phyloP scores from a whole-genome alignment of 805 yeast genomes.

The Starmerella floricola region DNA sequence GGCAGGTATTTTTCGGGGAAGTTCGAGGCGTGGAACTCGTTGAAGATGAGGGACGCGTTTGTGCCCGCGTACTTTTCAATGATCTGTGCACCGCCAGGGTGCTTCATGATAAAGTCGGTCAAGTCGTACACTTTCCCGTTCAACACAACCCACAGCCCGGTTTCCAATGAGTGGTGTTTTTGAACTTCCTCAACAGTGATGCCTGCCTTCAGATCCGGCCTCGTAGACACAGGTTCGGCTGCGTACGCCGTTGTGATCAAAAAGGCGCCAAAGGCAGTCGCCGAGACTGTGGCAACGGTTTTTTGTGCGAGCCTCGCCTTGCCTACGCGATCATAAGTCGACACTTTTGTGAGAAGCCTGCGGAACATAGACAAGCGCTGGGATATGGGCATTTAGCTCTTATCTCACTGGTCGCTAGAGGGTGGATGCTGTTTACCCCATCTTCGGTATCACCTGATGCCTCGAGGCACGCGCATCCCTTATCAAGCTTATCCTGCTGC shows the following conservation, averaged over 20 bases:
- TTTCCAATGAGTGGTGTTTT: constrained; percentile 40
- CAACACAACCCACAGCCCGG: constrained; percentile 77
- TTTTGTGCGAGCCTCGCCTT: too few relatives aligned
- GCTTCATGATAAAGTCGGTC: constrained; percentile 45
- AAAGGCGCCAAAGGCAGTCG: neutral
- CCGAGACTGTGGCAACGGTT: neutral
- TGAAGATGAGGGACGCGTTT: constrained; percentile 72
- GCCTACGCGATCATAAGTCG: too few relatives aligned
- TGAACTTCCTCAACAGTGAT: constrained; percentile 29
- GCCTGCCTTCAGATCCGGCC: neutral
- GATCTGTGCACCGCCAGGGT: constrained; percentile 50
- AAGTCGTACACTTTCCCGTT: constrained; percentile 71
- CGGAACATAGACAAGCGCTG: too few relatives aligned
- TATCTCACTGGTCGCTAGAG: too few relatives aligned
- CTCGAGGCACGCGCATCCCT: too few relatives aligned
- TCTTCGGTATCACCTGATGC: too few relatives aligned
- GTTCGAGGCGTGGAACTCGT: constrained; percentile 81
- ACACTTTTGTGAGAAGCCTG: too few relatives aligned
- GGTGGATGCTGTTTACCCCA: too few relatives aligned
- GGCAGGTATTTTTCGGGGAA: constrained; percentile 53
- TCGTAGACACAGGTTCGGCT: neutral
- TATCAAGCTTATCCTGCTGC: too few relatives aligned
- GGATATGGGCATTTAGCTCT: too few relatives aligned
- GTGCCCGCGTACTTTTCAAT: constrained; percentile 49
- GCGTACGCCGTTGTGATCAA: constrained; percentile 1